Base-by-base conservation (phyloP, 208 protist genomes). In the Acanthamoeba royreba region DNA sequence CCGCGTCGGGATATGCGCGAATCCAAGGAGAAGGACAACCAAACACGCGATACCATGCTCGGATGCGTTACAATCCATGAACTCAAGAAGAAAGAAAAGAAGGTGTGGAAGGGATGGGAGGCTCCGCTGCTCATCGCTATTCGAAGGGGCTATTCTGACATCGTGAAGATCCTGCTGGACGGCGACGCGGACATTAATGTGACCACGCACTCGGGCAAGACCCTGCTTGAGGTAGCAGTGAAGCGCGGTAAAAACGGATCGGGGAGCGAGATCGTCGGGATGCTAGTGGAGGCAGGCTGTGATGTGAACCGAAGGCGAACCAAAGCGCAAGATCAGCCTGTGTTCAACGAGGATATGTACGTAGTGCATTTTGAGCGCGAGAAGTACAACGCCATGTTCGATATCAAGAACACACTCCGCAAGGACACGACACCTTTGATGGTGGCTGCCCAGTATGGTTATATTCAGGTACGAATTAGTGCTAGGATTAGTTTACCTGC, bases 291-390 rank as follows among this genome's bases (percentile, higher is more conserved):
- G 9, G 53, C 87, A 8, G 87, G 87, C 19, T 55, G 87, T 43
- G 87, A 92, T 52, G 87, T 92, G 42, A 79, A 79, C 58, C 53
- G 61, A 25, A 92, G 61, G 43, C 69, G 28, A 5, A 79, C 46
- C 31, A 92, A 92, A n/a, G 52, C 52, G 43, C 38, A 72, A 28
- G 46, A 69, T 4, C 87, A 92, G 35, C 87, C 87, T 1, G 87
- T 92, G 7, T 92, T 92, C 87, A 69, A 92, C 58, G 87, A 92
- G 63, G 87, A 92, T 58, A 92, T 92, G 87, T 92, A 92, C 46
- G 87, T 92, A 28, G 87, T 92, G 7, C 87, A 92, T 35, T 92
- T 92, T n/a, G 87, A 92, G 40, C 33, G 87, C 25, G 87, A 92
- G 40, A 92, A 92, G 87, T 92, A 92, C 63, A 92, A 79, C 46